These are phyloP conservation scores for Plectranthus barbatus DNA, from an alignment of 257 asterid species.

Conservation along the genomic window DNA sequence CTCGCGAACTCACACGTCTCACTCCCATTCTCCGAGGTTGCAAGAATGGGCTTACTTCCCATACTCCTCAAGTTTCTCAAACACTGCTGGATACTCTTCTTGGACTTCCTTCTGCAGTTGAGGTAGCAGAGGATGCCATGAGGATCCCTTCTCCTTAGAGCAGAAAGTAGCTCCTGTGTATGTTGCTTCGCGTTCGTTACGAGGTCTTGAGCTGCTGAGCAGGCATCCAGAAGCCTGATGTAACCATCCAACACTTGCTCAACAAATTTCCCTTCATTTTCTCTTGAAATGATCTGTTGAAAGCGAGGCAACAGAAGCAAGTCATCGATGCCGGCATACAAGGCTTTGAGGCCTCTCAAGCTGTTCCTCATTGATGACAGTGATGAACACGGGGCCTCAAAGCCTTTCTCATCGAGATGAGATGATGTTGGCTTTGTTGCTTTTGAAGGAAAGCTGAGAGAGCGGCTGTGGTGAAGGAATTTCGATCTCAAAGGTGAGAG, in stretches of 20 bases:
- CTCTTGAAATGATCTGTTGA: conserved; percentile 20
- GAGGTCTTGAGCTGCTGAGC: conserved; percentile 21
- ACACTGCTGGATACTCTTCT: conserved; percentile 25
- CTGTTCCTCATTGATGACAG: conserved; percentile 24
- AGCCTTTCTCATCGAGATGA: conserved; percentile 14
- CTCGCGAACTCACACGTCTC: conserved; percentile 17
- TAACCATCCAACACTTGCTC: conserved; percentile 29
- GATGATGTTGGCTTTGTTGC: conserved; percentile 6
- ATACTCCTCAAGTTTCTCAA: conserved; percentile 16
- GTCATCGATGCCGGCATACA: conserved; percentile 18
- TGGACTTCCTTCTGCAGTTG: conserved; percentile 13
- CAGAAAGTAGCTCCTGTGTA: conserved; percentile 21
- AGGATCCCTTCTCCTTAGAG: conserved; percentile 15
- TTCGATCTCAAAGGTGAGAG: conserved; percentile 36
- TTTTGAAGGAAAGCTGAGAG: conserved; percentile 38
- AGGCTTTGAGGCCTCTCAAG: conserved; percentile 16
- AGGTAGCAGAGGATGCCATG: conserved; percentile 12
- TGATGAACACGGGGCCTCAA: conserved; percentile 14
- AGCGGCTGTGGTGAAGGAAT: conserved; percentile 31
- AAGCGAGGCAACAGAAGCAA: conserved; percentile 26
- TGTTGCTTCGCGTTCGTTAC: conserved; percentile 15
- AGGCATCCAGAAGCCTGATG: conserved; percentile 28
- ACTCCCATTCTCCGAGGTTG: conserved; percentile 14
- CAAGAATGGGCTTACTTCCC: conserved; percentile 2
- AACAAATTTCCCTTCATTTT: conserved; percentile 17